A percentile compares a stretch with the other conserved stretches of the same genome.
phyloP scores from a whole-genome alignment of 2,329 filamentous ascomycete genomes.

The Cadophora sp. region DNA sequence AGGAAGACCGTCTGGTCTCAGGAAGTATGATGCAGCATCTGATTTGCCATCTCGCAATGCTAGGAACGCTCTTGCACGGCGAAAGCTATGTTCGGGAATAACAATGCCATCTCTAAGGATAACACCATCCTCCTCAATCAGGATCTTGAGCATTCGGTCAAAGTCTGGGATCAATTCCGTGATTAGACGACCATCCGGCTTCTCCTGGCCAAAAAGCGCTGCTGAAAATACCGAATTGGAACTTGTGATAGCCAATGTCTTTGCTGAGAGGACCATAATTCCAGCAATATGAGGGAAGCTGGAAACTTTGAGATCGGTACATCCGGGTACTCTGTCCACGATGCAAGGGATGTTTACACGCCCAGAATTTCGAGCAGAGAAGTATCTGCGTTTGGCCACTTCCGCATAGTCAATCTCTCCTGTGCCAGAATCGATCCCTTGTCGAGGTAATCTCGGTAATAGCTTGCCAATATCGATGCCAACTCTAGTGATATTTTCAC shows the following conservation, averaged over 20 bases:
- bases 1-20: slow-evolving; percentile 82
- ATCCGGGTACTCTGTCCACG: slow-evolving; percentile 73
- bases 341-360: slow-evolving; percentile 85
- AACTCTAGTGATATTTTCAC: slow-evolving; percentile 67
- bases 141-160: slow-evolving; percentile 78
- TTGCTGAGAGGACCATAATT: slow-evolving; percentile 89
- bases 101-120: slow-evolving; percentile 91
- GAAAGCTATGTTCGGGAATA: slow-evolving; percentile 94
- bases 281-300: slow-evolving; percentile 98
- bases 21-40: slow-evolving; percentile 79
- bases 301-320: slow-evolving; percentile 80
- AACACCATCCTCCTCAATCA: slow-evolving; percentile 87
- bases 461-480: slow-evolving; percentile 80
- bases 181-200: slow-evolving; percentile 80
- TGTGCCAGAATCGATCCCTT: slow-evolving; percentile 71
- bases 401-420: slow-evolving; percentile 81
- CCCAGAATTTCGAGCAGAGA: slow-evolving; percentile 81
- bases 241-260: slow-evolving; percentile 81
- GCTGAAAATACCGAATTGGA: slow-evolving; percentile 95
- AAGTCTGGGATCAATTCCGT: slow-evolving; percentile 86
- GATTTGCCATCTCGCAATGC: slow-evolving; percentile 82
- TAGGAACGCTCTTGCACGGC: slow-evolving; percentile 83
- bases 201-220: slow-evolving; percentile 87
- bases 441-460: slow-evolving; percentile 81
- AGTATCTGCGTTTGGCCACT: slow-evolving; percentile 75